Percentiles rank a stretch among this genome's conserved stretches.
phyloP scores from a whole-genome alignment of 306 rosid genomes.

The Biancaea sappan region DNA sequence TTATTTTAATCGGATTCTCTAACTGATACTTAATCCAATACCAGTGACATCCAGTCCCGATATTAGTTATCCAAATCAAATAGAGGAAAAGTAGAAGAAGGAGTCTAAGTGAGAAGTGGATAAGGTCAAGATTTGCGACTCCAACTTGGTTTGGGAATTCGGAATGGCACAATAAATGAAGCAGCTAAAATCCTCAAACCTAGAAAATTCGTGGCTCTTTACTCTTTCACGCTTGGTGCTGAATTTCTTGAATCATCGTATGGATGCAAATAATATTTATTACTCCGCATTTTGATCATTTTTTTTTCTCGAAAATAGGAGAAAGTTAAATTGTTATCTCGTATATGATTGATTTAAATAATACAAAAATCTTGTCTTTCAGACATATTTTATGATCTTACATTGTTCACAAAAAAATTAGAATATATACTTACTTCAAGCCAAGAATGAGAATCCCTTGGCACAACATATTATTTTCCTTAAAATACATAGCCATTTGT shows the following conservation, averaged over 20 bases:
- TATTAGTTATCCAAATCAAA: background rate
- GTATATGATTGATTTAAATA: too few species aligned
- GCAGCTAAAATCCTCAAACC: background rate
- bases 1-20: too few species aligned
- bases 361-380: too few species aligned
- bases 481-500: too few species aligned
- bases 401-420: background rate
- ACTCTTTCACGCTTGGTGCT: background rate
- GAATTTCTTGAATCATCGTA: background rate
- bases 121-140: conserved; percentile 58
- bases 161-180: conserved; percentile 17
- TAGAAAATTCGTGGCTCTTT: background rate
- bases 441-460: too few species aligned
- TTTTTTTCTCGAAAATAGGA: too few species aligned
- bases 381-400: too few species aligned
- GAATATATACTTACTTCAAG: background rate
- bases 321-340: too few species aligned
- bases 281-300: background rate
- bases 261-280: background rate
- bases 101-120: background rate
- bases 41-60: too few species aligned
- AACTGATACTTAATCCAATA: too few species aligned
- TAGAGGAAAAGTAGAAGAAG: background rate
- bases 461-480: too few species aligned
- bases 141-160: conserved; percentile 31